These are phyloP conservation scores for Castanospermum australe DNA, from an alignment of 306 rosid genomes.

Conservation along the genomic window DNA sequence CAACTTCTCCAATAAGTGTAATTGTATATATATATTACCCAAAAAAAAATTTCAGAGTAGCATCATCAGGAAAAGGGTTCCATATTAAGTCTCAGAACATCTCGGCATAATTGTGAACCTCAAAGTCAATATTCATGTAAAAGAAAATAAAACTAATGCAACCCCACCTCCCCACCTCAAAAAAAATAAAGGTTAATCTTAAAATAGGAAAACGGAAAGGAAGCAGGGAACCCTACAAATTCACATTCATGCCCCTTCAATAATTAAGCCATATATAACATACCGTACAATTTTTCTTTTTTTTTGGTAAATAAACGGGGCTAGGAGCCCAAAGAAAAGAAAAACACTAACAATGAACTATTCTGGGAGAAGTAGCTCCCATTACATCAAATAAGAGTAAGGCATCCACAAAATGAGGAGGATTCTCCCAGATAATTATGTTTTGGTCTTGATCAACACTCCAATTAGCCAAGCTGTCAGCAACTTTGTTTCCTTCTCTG, in stretches of 20 bases:
- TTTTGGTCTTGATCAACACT: too few relatives aligned
- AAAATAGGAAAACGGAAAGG: not conserved
- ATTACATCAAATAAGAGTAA: too few relatives aligned
- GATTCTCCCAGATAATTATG: too few relatives aligned
- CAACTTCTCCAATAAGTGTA: conserved; percentile 19
- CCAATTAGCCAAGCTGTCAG: too few relatives aligned
- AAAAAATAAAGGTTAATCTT: not conserved
- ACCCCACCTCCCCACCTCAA: not conserved
- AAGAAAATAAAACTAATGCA: not conserved
- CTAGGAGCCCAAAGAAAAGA: too few relatives aligned
- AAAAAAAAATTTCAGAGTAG: not conserved
- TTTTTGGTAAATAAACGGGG: too few relatives aligned
- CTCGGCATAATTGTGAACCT: not conserved
- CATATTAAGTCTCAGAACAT: not conserved
- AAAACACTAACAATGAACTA: too few relatives aligned
- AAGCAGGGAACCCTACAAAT: conserved; percentile 2
- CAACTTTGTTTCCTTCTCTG: too few relatives aligned
- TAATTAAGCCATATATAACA: not conserved
- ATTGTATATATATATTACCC: too few relatives aligned
- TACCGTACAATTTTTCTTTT: not conserved
- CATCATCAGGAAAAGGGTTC: not conserved
- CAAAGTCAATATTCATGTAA: not conserved
- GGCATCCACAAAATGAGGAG: too few relatives aligned
- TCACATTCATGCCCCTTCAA: not conserved
- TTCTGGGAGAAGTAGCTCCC: too few relatives aligned